A percentile compares a stretch with the other conserved stretches of the same genome.
Evolutionary conservation across 352 stramenopile species (phyloP).

Genomic region (Phytophthora cactorum): DNA sequence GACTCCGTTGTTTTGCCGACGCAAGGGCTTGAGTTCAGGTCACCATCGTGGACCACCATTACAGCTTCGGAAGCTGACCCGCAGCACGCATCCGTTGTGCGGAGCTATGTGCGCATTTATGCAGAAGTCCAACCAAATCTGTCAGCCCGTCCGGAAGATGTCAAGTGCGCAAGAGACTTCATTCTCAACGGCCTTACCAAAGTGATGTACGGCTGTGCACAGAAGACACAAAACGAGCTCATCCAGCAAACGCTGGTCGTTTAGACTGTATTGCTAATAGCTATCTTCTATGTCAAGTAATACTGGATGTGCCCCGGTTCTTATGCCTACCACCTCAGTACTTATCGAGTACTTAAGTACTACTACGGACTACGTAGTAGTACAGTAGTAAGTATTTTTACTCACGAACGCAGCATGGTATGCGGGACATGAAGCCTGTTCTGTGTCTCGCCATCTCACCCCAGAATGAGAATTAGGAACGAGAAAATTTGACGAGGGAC

Average conservation of each 20-base stretch:
- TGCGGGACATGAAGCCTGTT: no score
- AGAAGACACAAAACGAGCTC: conserved; percentile 22
- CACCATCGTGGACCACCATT: conserved; percentile 19
- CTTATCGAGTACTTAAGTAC: background rate
- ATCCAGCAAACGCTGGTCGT: conserved; percentile 16
- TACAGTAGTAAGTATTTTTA: no score
- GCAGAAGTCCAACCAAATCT: conserved; percentile 21
- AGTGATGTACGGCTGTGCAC: conserved; percentile 28
- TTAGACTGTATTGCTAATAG: background rate
- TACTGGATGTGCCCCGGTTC: background rate
- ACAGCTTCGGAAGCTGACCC: conserved; percentile 6
- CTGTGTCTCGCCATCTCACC: no score
- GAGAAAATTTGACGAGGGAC: background rate
- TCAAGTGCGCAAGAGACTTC: conserved; percentile 17
- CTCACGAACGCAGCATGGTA: no score
- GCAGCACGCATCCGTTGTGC: conserved; percentile 4
- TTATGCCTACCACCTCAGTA: background rate
- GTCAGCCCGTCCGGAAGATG: conserved; percentile 2
- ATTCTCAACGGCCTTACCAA: conserved; percentile 23
- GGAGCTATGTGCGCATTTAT: conserved; percentile 27
- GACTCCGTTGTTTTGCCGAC: conserved; percentile 23
- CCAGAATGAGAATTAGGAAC: background rate
- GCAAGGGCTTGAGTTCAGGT: conserved; percentile 21
- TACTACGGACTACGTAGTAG: no score
- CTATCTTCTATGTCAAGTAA: no score